Evolutionary conservation across 352 stramenopile species (phyloP).

Genomic region (Globisporangium nagaii): DNA sequence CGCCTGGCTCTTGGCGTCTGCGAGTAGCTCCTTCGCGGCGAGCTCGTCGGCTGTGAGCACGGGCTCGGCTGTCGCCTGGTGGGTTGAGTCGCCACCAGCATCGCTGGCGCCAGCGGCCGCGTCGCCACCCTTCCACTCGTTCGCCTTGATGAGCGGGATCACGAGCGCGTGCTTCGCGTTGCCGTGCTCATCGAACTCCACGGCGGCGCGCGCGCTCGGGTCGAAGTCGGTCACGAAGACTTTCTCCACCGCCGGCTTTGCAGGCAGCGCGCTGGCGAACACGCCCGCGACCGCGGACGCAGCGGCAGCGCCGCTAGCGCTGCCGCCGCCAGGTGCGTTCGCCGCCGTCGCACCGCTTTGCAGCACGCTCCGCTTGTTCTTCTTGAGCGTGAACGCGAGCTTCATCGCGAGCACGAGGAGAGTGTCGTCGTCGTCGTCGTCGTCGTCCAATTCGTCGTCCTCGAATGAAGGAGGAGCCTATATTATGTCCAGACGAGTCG

Average conservation of each 20-base stretch:
- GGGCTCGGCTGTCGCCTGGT: not conserved
- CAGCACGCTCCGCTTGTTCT: constrained; percentile 42
- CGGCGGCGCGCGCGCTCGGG: constrained; percentile 22
- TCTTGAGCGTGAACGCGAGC: constrained; percentile 74
- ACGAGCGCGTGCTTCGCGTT: constrained; percentile 36
- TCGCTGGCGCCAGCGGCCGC: not conserved
- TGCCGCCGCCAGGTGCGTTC: constrained; percentile 5
- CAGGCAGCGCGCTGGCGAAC: constrained; percentile 11
- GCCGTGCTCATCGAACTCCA: constrained; percentile 19
- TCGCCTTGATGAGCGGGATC: constrained; percentile 66
- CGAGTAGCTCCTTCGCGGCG: constrained; percentile 34
- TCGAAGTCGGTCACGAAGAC: constrained; percentile 79
- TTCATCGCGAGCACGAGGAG: too few species aligned
- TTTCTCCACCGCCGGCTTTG: constrained; percentile 23
- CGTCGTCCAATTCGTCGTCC: not conserved
- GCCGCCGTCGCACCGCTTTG: not conserved
- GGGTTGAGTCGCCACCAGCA: not conserved
- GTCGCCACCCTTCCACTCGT: constrained; percentile 29
- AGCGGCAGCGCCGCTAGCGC: not conserved
- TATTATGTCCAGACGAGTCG: too few species aligned
- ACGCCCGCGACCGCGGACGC: constrained; percentile 5
- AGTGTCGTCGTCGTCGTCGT: not conserved
- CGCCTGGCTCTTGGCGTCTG: constrained; percentile 20
- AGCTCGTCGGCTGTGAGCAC: constrained; percentile 27
- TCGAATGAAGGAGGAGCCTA: not conserved